phyloP scores from a whole-genome alignment of 73 alveolate genomes.

The Breviolum minutum region DNA sequence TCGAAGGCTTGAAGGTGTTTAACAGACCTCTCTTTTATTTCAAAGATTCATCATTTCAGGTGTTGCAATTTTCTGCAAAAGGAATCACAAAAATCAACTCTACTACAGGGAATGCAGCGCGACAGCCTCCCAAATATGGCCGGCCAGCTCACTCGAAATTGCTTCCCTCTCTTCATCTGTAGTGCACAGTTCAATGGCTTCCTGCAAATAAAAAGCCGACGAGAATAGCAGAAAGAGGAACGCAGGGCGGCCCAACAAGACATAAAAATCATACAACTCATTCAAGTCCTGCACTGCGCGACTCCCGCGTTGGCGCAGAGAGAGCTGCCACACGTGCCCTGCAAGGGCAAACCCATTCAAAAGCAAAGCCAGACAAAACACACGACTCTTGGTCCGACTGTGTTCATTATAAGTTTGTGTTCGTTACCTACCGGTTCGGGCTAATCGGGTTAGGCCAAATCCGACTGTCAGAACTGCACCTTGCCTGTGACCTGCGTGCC shows the following conservation, averaged over 20 bases:
- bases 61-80: no score
- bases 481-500: conserved; percentile 91
- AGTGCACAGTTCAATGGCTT: conserved; percentile 77
- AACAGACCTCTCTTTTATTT: no score
- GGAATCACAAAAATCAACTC: no score
- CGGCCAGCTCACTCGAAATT: conserved; percentile 48
- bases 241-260: not conserved
- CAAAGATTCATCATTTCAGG: no score
- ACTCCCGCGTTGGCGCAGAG: conserved; percentile 90
- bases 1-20: no score
- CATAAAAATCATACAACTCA: not conserved
- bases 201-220: not conserved
- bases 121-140: conserved; percentile 81
- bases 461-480: not conserved
- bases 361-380: not conserved
- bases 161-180: conserved; percentile 80
- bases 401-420: no score
- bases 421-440: no score
- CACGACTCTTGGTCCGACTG: not conserved
- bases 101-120: no score
- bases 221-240: not conserved
- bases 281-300: conserved; percentile 73
- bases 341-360: not conserved
- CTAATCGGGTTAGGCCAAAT: no score
- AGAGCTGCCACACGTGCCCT: conserved; percentile 92